A percentile compares a stretch with the other conserved stretches of the same genome.
Evolutionary conservation across 371 early-diverging fungal genomes (phyloP).

Genomic region (Encephalitozoon intestinalis): DNA sequence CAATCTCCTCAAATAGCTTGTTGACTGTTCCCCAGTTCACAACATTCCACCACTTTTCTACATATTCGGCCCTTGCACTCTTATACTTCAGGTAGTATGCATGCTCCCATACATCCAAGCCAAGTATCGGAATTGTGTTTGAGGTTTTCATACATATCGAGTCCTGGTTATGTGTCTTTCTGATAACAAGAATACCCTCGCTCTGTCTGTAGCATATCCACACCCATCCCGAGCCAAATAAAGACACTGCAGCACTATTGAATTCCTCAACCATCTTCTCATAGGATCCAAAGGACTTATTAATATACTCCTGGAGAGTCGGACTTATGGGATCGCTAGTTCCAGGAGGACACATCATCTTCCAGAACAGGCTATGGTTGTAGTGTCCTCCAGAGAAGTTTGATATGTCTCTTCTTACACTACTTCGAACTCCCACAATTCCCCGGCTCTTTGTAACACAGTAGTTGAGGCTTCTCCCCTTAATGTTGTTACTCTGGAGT

Average conservation of each 20-base stretch:
- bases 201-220: slow-evolving; percentile 81
- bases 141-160: slow-evolving; percentile 66
- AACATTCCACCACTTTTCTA: slow-evolving; percentile 83
- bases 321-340: slow-evolving; percentile 61
- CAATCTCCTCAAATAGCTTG: slow-evolving; percentile 23
- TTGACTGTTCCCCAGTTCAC: slow-evolving; percentile 83
- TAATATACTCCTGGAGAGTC: slow-evolving; percentile 67
- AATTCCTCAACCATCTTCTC: slow-evolving; percentile 72
- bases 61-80: slow-evolving; percentile 82
- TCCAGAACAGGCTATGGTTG: slow-evolving; percentile 92
- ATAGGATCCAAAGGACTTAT: slow-evolving; percentile 74
- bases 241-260: slow-evolving; percentile 70
- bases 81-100: slow-evolving; percentile 92
- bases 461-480: slow-evolving; percentile 38
- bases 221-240: slow-evolving; percentile 93
- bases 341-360: slow-evolving; percentile 73
- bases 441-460: slow-evolving; percentile 65
- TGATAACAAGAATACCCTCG: slow-evolving; percentile 70
- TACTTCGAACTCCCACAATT: slow-evolving; percentile 64
- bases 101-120: slow-evolving; percentile 94
- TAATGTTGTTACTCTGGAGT: slow-evolving; percentile 56
- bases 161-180: slow-evolving; percentile 80
- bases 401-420: slow-evolving; percentile 68
- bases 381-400: slow-evolving; percentile 93
- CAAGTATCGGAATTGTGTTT: slow-evolving; percentile 72